A percentile compares a stretch with the other conserved stretches of the same genome.
Conservation (phyloP, 257 asterid genomes). For the Solanum virginianum region DNA sequence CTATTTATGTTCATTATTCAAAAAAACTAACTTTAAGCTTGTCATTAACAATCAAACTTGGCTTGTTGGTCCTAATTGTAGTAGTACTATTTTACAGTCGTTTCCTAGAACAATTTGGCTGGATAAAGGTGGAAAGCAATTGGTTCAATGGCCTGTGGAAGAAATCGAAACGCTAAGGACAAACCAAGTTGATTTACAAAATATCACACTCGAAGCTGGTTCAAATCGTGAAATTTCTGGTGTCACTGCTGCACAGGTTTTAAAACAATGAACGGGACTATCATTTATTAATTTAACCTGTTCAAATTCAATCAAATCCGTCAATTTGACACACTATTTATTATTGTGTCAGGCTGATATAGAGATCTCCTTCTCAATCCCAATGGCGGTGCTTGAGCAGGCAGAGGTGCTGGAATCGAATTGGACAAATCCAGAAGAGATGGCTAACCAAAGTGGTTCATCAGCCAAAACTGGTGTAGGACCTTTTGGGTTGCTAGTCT, state of each 20-base stretch:
- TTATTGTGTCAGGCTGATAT: background rate
- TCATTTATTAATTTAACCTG: background rate
- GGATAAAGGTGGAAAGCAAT: background rate
- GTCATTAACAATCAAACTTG: background rate
- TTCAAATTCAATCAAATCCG: background rate
- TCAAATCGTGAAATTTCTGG: background rate
- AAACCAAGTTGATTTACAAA: background rate
- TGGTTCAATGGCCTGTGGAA: background rate
- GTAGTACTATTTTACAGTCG: background rate
- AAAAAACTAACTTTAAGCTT: background rate
- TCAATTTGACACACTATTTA: background rate
- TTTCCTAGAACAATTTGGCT: background rate
- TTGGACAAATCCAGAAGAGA: slow-evolving; percentile 12
- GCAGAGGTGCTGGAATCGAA: slow-evolving; percentile 13
- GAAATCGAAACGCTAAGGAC: background rate
- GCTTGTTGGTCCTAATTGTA: background rate
- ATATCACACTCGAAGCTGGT: background rate
- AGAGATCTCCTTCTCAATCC: background rate
- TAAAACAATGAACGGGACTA: background rate
- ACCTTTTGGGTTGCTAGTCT: slow-evolving; percentile 13
- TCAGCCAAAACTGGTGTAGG: slow-evolving; percentile 21
- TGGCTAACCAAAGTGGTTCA: slow-evolving; percentile 21
- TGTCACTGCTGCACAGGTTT: background rate
- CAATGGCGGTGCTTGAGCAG: slow-evolving; percentile 2
- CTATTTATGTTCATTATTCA: background rate